Evolutionary conservation across 2,329 filamentous ascomycete species (phyloP), one percentile per base, ranked within the genome.

Genomic region (Trichothecium roseum): DNA sequence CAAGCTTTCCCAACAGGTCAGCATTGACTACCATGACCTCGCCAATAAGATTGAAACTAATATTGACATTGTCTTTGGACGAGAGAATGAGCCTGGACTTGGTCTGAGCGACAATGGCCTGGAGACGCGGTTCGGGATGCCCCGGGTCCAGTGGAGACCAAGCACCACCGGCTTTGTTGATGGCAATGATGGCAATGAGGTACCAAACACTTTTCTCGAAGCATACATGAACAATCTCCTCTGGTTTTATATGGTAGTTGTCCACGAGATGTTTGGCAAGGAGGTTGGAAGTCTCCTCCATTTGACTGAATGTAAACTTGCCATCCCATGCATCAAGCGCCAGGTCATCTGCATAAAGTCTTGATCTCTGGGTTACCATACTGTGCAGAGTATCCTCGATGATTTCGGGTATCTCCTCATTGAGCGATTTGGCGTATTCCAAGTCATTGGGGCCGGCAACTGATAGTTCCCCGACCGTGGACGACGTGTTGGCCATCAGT

Each of bases 21-120:
- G 15, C n/a, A n/a, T 22, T 18, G n/a, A 33, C 16, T 12, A 18
- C 15, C 4, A 33, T 6, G 9, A 18, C 16, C 17, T 33, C 20
- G 5, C 13, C 7, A 13, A n/a, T 13, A 6, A 29, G 15, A 6
- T 29, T 29, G 5, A 13, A 6, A 13, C 51, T 49, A 12, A 51
- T 43, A 5, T 40, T 40, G 3, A 13, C 16, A 22, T 44, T 41
- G 3, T 38, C 45, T 3, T 35, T 30, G 3, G 42, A 44, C 8
- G 30, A 16, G n/a, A 41, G 28, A n/a, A 29, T 35, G 22, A 44
- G 20, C 15, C 18, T 34, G 8, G 37, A 37, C 15, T 34, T 36
- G 10, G 37, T 44, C 30, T 40, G 36, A 5, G 29, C 30, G 22
- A 44, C 24, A 28, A 42, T 35, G 8, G 40, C 32, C 26, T 40